Evolutionary conservation across 257 asterid genomes (phyloP), one percentile per base, ranked within the genome.

Genomic region (Plectranthus barbatus): DNA sequence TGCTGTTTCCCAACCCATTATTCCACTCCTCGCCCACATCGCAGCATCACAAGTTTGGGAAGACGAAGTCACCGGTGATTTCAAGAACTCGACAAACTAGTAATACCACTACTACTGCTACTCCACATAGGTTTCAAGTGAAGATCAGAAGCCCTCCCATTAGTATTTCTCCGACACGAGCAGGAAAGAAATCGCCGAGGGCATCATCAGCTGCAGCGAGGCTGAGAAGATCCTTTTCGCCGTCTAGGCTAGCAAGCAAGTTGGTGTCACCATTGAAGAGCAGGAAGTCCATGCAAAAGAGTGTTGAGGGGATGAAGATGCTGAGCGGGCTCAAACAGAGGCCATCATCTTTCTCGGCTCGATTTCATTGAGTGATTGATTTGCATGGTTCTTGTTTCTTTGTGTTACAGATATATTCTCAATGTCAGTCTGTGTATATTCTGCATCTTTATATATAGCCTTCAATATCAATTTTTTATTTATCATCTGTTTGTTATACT

Each of bases 1-100:
- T 92, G 8, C 71, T 92, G 3, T 92, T 89, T 14, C 99, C 96
- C 26, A 92, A 89, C 69, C 97, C 96, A 2, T 46, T 86, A 67
- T 92, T 81, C 24, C 84, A 82, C 69, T 68, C 95, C 18, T 79
- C 96, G 0, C 81, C 98, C 26, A 75, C 79, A 13, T 58, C 86
- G 7, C 70, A 70, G 9, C 79, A 83, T 1, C 86, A 80, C 18
- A 75, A 76, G 60, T 71, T 81, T 44, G 13, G 74, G 75, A 87
- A 74, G 77, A 85, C 87, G 0, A 84, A 80, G 79, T 85, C 97
- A 0, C 91, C 96, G 0, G 60, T 83, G 37, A 65, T 74, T 60
- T 64, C 76, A n/a, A 82, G 74, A 64, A 77, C n/a, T 36, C 76
- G 52, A 13, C 78, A 56, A 17, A 5, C 5, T 26, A 26, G 31